Evolutionary conservation across 1,284 basidiomycete species (phyloP).

Genomic region (Trichosporon sp.): DNA sequence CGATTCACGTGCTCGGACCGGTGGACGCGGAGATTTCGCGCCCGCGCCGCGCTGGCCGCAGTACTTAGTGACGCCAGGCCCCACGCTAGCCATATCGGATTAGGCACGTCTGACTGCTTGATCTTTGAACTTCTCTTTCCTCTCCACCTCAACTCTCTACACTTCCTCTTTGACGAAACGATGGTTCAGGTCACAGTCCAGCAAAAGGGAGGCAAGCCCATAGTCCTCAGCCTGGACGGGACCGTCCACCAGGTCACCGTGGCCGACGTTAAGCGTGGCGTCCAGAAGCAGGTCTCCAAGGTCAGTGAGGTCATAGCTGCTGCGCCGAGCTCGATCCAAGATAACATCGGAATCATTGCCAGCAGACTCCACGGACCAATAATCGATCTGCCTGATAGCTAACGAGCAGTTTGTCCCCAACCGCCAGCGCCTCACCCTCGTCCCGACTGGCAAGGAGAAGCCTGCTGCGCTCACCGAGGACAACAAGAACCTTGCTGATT

Average conservation of each 20-base stretch:
- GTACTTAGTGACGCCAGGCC: neutral
- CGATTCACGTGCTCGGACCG: neutral
- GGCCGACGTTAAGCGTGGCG: slow-evolving; percentile 46
- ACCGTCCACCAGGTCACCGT: slow-evolving; percentile 49
- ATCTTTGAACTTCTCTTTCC: neutral
- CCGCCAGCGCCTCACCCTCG: slow-evolving; percentile 64
- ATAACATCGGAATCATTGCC: too few relatives aligned
- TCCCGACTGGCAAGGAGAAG: slow-evolving; percentile 19
- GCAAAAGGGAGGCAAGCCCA: slow-evolving; percentile 54
- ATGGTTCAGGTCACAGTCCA: slow-evolving; percentile 62
- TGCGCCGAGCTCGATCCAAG: neutral
- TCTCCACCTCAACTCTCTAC: slow-evolving; percentile 2
- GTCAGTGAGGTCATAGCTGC: slow-evolving; percentile 48
- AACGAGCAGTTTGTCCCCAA: slow-evolving; percentile 58
- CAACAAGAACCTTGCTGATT: slow-evolving; percentile 57
- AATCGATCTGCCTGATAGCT: slow-evolving; percentile 1
- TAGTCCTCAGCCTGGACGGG: slow-evolving; percentile 55
- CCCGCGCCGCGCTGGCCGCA: neutral
- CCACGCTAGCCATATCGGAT: neutral
- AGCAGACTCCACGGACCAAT: neutral
- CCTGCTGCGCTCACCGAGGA: slow-evolving; percentile 59
- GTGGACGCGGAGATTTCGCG: neutral
- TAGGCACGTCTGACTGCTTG: neutral
- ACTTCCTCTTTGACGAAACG: neutral
- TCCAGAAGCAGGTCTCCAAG: slow-evolving; percentile 47